phyloP scores from a whole-genome alignment of 1,284 basidiomycete genomes.

The Ganoderma multipileum region DNA sequence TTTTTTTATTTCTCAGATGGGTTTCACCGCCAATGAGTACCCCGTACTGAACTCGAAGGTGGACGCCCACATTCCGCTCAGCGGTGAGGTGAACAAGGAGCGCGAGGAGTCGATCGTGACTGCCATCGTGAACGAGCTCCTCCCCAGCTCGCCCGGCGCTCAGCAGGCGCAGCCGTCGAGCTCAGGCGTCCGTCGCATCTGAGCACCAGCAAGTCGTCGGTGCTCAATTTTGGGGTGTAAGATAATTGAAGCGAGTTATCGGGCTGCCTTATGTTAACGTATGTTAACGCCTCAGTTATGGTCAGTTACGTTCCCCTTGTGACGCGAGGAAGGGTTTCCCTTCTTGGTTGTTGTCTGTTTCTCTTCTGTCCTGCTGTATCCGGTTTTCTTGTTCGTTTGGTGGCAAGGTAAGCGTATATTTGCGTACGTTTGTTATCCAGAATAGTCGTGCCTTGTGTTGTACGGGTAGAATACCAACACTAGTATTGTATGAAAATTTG shows the following conservation, averaged over 20 bases:
- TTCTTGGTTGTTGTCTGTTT: neutral
- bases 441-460: neutral
- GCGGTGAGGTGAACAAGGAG: conserved; percentile 41
- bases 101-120: conserved; percentile 54
- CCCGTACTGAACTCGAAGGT: conserved; percentile 61
- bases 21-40: conserved; percentile 63
- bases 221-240: conserved; percentile 15
- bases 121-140: conserved; percentile 63
- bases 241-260: conserved; percentile 5
- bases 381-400: neutral
- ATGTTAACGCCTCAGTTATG: conserved; percentile 23
- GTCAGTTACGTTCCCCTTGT: neutral
- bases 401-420: conserved; percentile 9
- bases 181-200: conserved; percentile 22
- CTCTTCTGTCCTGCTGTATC: neutral
- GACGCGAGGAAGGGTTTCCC: conserved; percentile 4
- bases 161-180: conserved; percentile 25
- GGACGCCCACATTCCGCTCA: conserved; percentile 53
- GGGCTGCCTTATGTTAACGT: conserved; percentile 15
- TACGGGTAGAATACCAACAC: neutral
- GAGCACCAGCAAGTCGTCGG: conserved; percentile 1
- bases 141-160: conserved; percentile 29
- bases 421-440: neutral
- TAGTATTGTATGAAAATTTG: neutral
- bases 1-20: conserved; percentile 59